Conservation (phyloP, 495 filamentous ascomycete species). For the Aspergillus funiculosus region DNA sequence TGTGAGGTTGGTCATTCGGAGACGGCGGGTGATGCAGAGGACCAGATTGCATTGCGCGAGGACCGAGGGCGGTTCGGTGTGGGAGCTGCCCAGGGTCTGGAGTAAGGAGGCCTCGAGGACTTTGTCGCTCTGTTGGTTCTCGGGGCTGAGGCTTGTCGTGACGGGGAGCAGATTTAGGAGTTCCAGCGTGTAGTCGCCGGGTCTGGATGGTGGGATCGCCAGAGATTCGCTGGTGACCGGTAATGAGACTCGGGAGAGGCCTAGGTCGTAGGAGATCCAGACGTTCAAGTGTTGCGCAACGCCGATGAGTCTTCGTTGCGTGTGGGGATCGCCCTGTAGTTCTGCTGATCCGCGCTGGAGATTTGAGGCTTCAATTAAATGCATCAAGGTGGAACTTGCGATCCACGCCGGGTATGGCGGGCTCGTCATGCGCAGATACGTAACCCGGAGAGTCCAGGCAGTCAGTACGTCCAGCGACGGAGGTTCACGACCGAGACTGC, state of each 20-base stretch:
- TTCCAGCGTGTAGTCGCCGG: slow-evolving; percentile 33
- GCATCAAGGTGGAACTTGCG: slow-evolving; percentile 45
- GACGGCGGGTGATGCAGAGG: slow-evolving; percentile 43
- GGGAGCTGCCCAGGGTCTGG: slow-evolving; percentile 21
- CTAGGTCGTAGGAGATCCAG: slow-evolving; percentile 47
- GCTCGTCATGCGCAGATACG: slow-evolving; percentile 45
- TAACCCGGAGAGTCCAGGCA: slow-evolving; percentile 40
- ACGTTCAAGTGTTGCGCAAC: slow-evolving; percentile 42
- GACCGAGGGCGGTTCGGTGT: slow-evolving; percentile 33
- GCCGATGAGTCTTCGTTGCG: slow-evolving; percentile 34
- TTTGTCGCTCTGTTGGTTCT: slow-evolving; percentile 21
- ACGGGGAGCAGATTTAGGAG: slow-evolving; percentile 34
- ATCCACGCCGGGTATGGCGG: slow-evolving; percentile 46
- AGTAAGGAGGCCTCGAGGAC: slow-evolving; percentile 27
- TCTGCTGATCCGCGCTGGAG: slow-evolving; percentile 29
- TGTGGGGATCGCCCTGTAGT: slow-evolving; percentile 25
- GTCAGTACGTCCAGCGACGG: slow-evolving; percentile 33
- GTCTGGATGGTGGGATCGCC: slow-evolving; percentile 14
- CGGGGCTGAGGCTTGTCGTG: slow-evolving; percentile 33
- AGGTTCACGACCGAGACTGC: slow-evolving; percentile 11
- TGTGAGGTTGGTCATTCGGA: slow-evolving; percentile 36
- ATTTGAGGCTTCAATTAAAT: slow-evolving; percentile 45
- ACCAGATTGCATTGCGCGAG: slow-evolving; percentile 45
- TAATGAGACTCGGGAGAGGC: slow-evolving; percentile 39
- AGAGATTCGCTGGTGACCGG: slow-evolving; percentile 22